phyloP scores from a whole-genome alignment of 768 basidiomycete species.

The Pilatotrama ljubarskyi region DNA sequence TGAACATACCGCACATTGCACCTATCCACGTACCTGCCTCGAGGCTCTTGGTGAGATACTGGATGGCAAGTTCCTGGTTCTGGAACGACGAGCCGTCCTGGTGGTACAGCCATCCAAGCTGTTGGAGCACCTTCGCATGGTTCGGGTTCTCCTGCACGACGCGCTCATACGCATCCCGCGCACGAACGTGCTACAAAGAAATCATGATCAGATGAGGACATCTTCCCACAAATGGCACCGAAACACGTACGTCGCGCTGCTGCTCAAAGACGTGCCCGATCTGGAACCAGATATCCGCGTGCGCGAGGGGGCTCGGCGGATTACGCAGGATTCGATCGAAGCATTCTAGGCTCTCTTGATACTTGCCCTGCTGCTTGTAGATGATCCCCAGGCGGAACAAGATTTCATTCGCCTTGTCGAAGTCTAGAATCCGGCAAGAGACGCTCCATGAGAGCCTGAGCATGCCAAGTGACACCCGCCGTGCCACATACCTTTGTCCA shows the following conservation, averaged over 20 bases:
- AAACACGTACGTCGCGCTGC: conserved; percentile 82
- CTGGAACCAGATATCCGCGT: conserved; percentile 99
- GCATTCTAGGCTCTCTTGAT: conserved; percentile 82
- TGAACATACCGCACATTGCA: background rate
- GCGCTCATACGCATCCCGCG: conserved; percentile 94
- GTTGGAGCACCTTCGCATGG: conserved; percentile 96
- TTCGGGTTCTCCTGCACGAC: conserved; percentile 91
- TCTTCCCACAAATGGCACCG: background rate
- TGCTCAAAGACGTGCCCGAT: conserved; percentile 99
- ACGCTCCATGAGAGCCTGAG: conserved; percentile 16
- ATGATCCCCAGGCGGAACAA: conserved; percentile 98
- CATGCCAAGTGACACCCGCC: conserved; percentile 9
- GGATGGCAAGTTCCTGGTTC: conserved; percentile 92
- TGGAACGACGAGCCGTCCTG: conserved; percentile 94
- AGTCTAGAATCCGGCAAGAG: conserved; percentile 52
- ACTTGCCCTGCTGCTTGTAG: conserved; percentile 98
- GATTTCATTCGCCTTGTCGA: conserved; percentile 98
- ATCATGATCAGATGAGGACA: conserved; percentile 18
- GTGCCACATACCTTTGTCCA: conserved; percentile 83
- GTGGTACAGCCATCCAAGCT: conserved; percentile 97
- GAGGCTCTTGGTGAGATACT: conserved; percentile 90
- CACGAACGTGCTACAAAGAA: conserved; percentile 68
- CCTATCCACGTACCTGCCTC: conserved; percentile 73
- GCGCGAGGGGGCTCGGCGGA: conserved; percentile 92
- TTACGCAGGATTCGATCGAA: conserved; percentile 96